Conservation (phyloP, 129 eudicot species). For the Tagetes erecta region DNA sequence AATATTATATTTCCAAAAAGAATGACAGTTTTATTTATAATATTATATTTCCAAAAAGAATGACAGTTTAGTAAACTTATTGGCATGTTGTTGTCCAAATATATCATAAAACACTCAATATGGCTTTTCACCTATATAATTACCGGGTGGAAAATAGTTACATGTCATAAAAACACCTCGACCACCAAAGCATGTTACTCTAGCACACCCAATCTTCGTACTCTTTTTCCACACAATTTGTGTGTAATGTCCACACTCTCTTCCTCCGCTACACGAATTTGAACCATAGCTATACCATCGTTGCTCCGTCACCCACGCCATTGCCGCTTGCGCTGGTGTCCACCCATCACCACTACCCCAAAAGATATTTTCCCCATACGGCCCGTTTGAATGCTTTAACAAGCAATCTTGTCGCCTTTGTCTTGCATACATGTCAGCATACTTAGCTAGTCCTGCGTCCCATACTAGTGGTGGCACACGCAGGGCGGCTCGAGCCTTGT, state of each 20-base stretch:
- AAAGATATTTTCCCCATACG: slow-evolving; percentile 51
- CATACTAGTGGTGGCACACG: slow-evolving; percentile 58
- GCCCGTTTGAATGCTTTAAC: slow-evolving; percentile 46
- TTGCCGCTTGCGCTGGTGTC: slow-evolving; percentile 42
- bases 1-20: background rate
- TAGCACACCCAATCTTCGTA: slow-evolving; percentile 46
- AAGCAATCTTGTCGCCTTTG: slow-evolving; percentile 46
- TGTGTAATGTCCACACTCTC: slow-evolving; percentile 51
- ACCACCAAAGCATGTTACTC: slow-evolving; percentile 43
- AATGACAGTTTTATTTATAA: background rate
- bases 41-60: slow-evolving; percentile 2
- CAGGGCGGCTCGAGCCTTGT: slow-evolving; percentile 54
- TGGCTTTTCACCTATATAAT: slow-evolving; percentile 44
- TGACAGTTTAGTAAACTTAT: background rate
- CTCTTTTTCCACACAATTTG: slow-evolving; percentile 48
- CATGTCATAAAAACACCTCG: slow-evolving; percentile 47
- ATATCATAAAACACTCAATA: slow-evolving; percentile 21
- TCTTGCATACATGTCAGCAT: slow-evolving; percentile 47
- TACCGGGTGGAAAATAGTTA: slow-evolving; percentile 56
- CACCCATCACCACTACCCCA: slow-evolving; percentile 56
- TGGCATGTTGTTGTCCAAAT: slow-evolving; percentile 19
- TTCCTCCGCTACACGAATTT: slow-evolving; percentile 41
- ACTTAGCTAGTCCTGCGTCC: slow-evolving; percentile 49
- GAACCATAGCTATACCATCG: slow-evolving; percentile 41
- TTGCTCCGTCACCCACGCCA: slow-evolving; percentile 41